Evolutionary conservation across 306 rosid genomes (phyloP), one percentile per base, ranked within the genome.

Genomic region (Canavalia ensiformis): DNA sequence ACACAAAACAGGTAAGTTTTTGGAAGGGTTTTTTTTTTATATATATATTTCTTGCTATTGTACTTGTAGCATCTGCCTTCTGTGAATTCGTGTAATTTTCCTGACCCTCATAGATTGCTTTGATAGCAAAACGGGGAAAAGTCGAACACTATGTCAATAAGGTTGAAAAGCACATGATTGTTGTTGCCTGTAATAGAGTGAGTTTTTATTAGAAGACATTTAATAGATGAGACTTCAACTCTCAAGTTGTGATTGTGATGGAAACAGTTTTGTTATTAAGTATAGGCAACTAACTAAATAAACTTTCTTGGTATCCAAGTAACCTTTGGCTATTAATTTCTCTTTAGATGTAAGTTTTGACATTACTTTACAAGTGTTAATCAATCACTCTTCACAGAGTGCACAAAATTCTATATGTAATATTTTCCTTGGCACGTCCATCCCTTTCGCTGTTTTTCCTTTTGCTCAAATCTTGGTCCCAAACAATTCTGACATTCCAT

Each of bases 1-100:
- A 50, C 81, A 86, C 55, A 72, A 88, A 80, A 60, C 91, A 85
- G 55, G 98, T 92, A 86, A 79, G 89, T 51, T 76, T 18, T 65
- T 45, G 7, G 50, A 56, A 69, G 39, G 28, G 8, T 7, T 67
- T 78, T 8, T 18, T 2, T 68, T 11, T 29, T 18, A 18, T 18
- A 18, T 64, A 1, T 1, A 11, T 42, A 3, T 39, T 49, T 78
- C 9, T 59, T 28, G 41, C 45, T 72, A 2, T 13, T 74, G 74
- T 37, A 13, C 60, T 44, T 6, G 7, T 8, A 57, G 35, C 62
- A 49, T 35, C 1, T 56, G 12, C 49, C 3, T 42, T 45, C n/a
- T 6, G 2, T 44, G 33, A 70, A 34, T 56, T 46, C 2, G 1
- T 47, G 67, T 12, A 10, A 55, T 57, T 62, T 62, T 44, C 44